Evolutionary conservation across 225 moss, liverwort and hornwort genomes (phyloP), one percentile per base, ranked within the genome.

Genomic region (Physcomitrellopsis africana): DNA sequence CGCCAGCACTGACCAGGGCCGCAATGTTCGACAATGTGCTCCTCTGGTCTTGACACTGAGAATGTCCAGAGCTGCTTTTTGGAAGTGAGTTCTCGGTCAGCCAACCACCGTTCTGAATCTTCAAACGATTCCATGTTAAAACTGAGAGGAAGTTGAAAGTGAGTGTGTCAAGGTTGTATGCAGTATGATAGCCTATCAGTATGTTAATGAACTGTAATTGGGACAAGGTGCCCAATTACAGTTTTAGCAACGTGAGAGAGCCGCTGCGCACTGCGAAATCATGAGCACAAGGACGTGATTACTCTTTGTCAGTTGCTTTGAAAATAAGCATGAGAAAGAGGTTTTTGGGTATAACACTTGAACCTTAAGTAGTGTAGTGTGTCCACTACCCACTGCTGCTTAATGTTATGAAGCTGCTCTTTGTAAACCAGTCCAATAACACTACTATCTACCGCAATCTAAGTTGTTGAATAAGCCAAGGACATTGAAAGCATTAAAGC

Each of bases 1-100:
- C 81, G 26, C 91, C 66, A 0, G 91, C 92, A 51, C 90, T 92
- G 5, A 82, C 59, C 0, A 91, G 47, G 13, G 84, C 81, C 7
- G 75, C 17, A 2, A 26, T 8, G 2, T 69, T 76, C 17, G n/a
- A 26, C 14, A 19, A 0, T 1, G 10, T 59, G 17, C 13, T 73
- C 16, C 48, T 59, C 3, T 0, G 1, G 8, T 6, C 5, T 2
- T 0, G 9, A 1, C 74, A 20, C 23, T 19, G 20, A 1, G 0
- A 24, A 29, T 45, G 27, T 11, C 22, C 0, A 0, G 2, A 8
- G 16, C 3, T 60, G 0, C 2, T 27, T 63, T 57, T 72, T 0
- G 17, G 16, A 42, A 69, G 24, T 65, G 60, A 41, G 42, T 55
- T 22, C 0, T 14, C 29, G 20, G 10, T 22, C 13, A 8, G 0